phyloP scores from a whole-genome alignment of 257 asterid species.

The Nicotiana noctiflora region DNA sequence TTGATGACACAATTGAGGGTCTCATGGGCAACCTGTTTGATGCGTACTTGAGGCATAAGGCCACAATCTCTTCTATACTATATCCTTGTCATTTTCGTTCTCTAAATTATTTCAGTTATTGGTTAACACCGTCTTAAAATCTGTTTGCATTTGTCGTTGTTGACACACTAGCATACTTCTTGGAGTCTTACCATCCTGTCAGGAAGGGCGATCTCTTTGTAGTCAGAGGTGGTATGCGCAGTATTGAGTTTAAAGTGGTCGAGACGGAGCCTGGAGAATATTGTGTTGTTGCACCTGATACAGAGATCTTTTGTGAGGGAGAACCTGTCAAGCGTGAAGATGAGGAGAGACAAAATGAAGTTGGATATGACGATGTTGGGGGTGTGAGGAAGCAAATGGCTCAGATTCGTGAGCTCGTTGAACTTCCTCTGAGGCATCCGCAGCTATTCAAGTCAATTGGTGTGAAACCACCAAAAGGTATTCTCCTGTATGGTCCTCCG shows the following conservation, averaged over 20 bases:
- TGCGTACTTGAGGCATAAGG: constrained; percentile 65
- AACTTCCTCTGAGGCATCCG: constrained; percentile 77
- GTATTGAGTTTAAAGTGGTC: constrained; percentile 65
- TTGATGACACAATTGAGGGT: constrained; percentile 75
- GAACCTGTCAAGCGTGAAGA: constrained; percentile 76
- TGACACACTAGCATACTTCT: constrained; percentile 51
- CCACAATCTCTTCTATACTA: not conserved
- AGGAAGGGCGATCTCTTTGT: constrained; percentile 76
- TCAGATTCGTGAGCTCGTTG: constrained; percentile 78
- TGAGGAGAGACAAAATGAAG: constrained; percentile 66
- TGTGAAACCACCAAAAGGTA: too few species aligned
- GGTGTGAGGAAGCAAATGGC: constrained; percentile 95
- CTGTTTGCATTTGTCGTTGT: not conserved
- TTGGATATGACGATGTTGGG: constrained; percentile 88
- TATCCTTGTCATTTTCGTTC: not conserved
- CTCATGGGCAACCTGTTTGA: constrained; percentile 75
- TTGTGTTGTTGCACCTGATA: constrained; percentile 84
- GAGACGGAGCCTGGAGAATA: constrained; percentile 77
- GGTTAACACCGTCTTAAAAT: not conserved
- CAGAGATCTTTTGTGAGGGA: constrained; percentile 83
- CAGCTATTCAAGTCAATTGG: too few species aligned
- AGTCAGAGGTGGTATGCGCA: constrained; percentile 83
- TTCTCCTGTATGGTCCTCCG: too few species aligned
- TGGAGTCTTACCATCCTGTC: constrained; percentile 76
- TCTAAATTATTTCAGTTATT: not conserved